Base-by-base conservation (phyloP, 2,329 filamentous ascomycete genomes). In the Ophiocordyceps camponoti-leonardi region DNA sequence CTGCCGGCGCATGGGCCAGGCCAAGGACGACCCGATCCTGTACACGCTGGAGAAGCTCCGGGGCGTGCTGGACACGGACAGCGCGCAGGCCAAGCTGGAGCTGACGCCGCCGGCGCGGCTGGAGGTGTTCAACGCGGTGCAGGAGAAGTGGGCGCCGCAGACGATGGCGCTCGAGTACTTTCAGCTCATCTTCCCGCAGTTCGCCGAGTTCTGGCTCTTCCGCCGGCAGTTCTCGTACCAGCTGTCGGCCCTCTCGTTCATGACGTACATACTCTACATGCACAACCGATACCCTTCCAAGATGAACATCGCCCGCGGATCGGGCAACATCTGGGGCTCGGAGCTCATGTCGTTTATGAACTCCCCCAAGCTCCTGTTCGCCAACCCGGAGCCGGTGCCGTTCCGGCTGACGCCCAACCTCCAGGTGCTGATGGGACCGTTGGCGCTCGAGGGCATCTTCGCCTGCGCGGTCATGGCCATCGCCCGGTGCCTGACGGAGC, bases 261-360 rank as follows among this genome's bases (percentile, higher is more conserved):
- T 98, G 83, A 96, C 92, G 4, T 98, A 96, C 60, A 83, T 95
- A 48, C 82, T 99, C 68, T 90, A 90, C 67, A 96, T 98, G 79
- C 86, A 90, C 60, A 86, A 86, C 61, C 84, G 92, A 28, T 94
- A 92, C 62, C 93, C 92, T 6, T 86, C 88, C 63, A 98, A 98
- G 72, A 82, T 96, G 62, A 83, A 84, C 64, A 93, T 98, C 56
- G 83, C 86, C 12, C 81, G 87, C 22, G 76, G 77, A 28, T 87
- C 83, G 6, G 93, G 93, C 51, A 92, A 93, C 57, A 84, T 98
- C 53, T 98, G 93, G 93, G 88, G 87, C 43, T 86, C 86, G 8
- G 92, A 99, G 62, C 72, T 96, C 45, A 85, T 96, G 64, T 86
- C 92, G 0, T 83, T 81, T 52, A 88, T 98, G 79, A 84, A 86